Conservation (phyloP, 2,329 filamentous ascomycete species). For the Beauveria scarabaeidicola region DNA sequence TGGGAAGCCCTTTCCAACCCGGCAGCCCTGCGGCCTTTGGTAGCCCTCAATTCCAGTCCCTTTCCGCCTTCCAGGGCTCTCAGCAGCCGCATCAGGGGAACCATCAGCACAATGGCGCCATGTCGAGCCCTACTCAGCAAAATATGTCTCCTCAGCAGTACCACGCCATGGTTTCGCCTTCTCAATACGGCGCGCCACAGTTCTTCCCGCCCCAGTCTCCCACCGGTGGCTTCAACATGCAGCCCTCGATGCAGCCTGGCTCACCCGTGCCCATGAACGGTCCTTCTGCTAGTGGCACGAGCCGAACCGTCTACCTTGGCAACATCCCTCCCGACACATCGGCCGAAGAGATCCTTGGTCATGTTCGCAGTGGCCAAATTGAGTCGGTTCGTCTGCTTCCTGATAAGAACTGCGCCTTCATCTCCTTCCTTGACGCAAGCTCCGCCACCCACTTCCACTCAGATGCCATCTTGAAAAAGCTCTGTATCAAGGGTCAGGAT, state of each 20-base stretch:
- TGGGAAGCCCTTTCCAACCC: slow-evolving; percentile 94
- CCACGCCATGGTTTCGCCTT: slow-evolving; percentile 77
- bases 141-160: slow-evolving; percentile 76
- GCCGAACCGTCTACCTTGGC: slow-evolving; percentile 91
- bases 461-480: slow-evolving; percentile 98
- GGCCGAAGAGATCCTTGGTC: slow-evolving; percentile 91
- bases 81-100: slow-evolving; percentile 40
- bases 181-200: slow-evolving; percentile 70
- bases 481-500: slow-evolving; percentile 96
- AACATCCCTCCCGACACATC: slow-evolving; percentile 98
- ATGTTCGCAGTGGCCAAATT: slow-evolving; percentile 95
- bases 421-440: slow-evolving; percentile 95
- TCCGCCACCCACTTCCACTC: slow-evolving; percentile 99
- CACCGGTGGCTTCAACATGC: slow-evolving; percentile 60
- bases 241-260: slow-evolving; percentile 52
- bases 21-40: slow-evolving; percentile 84
- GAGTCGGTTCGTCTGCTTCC: slow-evolving; percentile 95
- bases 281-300: slow-evolving; percentile 81
- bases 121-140: slow-evolving; percentile 68
- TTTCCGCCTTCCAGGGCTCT: slow-evolving; percentile 58
- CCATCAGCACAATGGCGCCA: slow-evolving; percentile 50
- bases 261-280: slow-evolving; percentile 69
- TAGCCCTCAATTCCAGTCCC: slow-evolving; percentile 84
- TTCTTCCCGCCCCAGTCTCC: slow-evolving; percentile 87
- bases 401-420: slow-evolving; percentile 99